These are phyloP conservation scores for Deinandra increscens DNA, from an alignment of 129 eudicot species.

Conservation along the genomic window DNA sequence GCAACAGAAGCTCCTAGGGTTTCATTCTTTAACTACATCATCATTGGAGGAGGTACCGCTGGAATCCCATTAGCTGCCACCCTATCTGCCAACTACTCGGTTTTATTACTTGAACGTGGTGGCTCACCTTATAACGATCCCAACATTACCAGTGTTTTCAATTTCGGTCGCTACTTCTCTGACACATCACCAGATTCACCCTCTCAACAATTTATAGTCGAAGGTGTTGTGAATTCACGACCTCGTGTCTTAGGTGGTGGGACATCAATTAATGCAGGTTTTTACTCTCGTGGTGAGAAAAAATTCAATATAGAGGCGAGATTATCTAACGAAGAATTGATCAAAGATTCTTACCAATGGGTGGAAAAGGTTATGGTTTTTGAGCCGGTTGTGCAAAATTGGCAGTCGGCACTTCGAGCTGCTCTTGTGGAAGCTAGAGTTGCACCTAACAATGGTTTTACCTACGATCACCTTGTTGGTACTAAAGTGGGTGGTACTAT, in stretches of 20 bases:
- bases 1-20: constrained; percentile 57
- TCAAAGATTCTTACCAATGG: constrained; percentile 14
- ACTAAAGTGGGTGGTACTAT: constrained; percentile 24
- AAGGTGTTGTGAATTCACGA: constrained; percentile 35
- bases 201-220: constrained; percentile 26
- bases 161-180: not conserved
- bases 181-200: constrained; percentile 27
- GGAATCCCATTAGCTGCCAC: constrained; percentile 41
- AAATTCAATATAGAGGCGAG: not conserved
- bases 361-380: constrained; percentile 19
- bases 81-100: constrained; percentile 33
- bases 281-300: constrained; percentile 53
- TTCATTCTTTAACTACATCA: constrained; percentile 49
- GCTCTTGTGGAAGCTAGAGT: constrained; percentile 12
- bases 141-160: constrained; percentile 2
- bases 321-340: not conserved
- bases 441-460: constrained; percentile 14
- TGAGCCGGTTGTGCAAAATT: not conserved
- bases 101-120: constrained; percentile 39
- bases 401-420: constrained; percentile 17
- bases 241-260: constrained; percentile 51
- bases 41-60: constrained; percentile 44
- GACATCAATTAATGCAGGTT: constrained; percentile 73
- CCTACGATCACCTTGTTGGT: constrained; percentile 11
- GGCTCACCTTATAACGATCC: constrained; percentile 30